Evolutionary conservation across 176 grass and related monocot species (phyloP), one percentile per base, ranked within the genome.

Genomic region (Rhynchospora breviuscula): DNA sequence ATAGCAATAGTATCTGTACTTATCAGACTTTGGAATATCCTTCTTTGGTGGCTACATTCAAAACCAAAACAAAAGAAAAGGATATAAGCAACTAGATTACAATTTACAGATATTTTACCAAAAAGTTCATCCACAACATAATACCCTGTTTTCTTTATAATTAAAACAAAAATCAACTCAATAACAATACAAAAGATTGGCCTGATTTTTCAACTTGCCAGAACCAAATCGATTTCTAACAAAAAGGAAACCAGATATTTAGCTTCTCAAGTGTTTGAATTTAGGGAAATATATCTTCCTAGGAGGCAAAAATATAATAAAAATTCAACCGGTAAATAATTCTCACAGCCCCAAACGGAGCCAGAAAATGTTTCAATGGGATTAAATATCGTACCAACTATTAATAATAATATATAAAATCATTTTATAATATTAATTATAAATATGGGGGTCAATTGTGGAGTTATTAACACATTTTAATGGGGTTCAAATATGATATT

Each of bases 31-130:
- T 26, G 88, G 75, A 57, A 93, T 86, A 2, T 87, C 63, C 68
- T 88, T 97, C 85, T 59, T 68, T 19, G 73, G 57, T 59, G 91
- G 86, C 91, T 97, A 66, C 14, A 33, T 56, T 77, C 57, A 33
- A 67, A 79, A 63, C 54, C 6, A 85, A 70, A 43, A 45, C 0
- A 70, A 45, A 19, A 9, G 2, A 40, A 65, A 75, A 79, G 14
- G 61, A 73, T n/a, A 63, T 78, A 22, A 67, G 48, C 8, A 80
- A 23, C 46, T 62, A 64, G 45, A 7, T 64, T 12, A 46, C 21
- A 74, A n/a, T n/a, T n/a, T n/a, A n/a, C n/a, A n/a, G 46, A 29
- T 67, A 40, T 3, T 40, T 40, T 40, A 35, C 29, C 35, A 66
- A 35, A 35, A 35, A 35, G 3, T 35, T 1, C 3, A 35, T 3